Evolutionary conservation across 768 basidiomycete species (phyloP).

Genomic region (Tremella yokohamensis): DNA sequence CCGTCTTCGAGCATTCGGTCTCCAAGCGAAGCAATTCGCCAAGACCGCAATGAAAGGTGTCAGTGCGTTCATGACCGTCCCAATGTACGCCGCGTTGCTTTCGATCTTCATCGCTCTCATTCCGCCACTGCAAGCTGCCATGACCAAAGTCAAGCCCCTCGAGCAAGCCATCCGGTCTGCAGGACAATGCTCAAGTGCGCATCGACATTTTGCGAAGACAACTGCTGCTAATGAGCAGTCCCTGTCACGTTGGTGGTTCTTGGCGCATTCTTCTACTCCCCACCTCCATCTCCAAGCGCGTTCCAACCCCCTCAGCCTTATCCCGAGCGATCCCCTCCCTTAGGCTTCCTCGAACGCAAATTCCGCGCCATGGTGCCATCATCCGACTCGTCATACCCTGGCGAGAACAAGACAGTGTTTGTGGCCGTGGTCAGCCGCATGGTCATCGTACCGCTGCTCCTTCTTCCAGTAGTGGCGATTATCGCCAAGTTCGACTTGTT

Average conservation of each 20-base stretch:
- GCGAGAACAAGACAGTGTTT: conserved; percentile 78
- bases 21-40: conserved; percentile 18
- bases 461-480: conserved; percentile 71
- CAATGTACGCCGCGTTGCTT: conserved; percentile 72
- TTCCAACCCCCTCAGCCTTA: conserved; percentile 16
- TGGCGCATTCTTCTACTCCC: conserved; percentile 78
- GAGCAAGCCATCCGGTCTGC: conserved; percentile 51
- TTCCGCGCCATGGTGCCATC: conserved; percentile 14
- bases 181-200: conserved; percentile 50
- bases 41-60: conserved; percentile 49
- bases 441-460: conserved; percentile 73
- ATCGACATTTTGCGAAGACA: conserved; percentile 45
- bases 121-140: conserved; percentile 66
- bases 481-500: conserved; percentile 56
- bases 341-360: conserved; percentile 32
- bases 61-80: conserved; percentile 80
- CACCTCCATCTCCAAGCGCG: conserved; percentile 20
- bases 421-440: conserved; percentile 79
- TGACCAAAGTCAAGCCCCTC: conserved; percentile 61
- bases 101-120: conserved; percentile 75
- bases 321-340: background rate
- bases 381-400: conserved; percentile 46
- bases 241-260: conserved; percentile 87
- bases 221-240: conserved; percentile 82
- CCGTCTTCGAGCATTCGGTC: conserved; percentile 18